Conservation (phyloP, 208 protist species). For the Novymonas esmeraldas region DNA sequence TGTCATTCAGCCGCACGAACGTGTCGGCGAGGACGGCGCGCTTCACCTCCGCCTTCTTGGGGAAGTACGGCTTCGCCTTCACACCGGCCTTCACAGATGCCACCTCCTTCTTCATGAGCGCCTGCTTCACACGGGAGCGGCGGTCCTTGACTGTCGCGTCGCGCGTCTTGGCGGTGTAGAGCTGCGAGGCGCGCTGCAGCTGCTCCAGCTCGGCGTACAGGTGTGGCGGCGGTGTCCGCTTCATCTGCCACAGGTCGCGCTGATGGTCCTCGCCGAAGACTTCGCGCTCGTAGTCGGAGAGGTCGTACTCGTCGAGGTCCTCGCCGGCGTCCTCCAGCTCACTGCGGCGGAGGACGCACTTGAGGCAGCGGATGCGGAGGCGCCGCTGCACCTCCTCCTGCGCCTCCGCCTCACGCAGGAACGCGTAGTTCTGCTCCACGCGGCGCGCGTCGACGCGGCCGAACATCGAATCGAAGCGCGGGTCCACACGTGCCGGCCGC, state of each 20-base stretch:
- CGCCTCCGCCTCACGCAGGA: slow-evolving; percentile 73
- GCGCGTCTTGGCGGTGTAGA: slow-evolving; percentile 55
- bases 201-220: slow-evolving; percentile 61
- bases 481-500: slow-evolving; percentile 45
- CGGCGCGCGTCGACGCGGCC: slow-evolving; percentile 47
- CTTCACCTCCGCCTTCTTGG: slow-evolving; percentile 81
- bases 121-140: slow-evolving; percentile 44
- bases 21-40: slow-evolving; percentile 68
- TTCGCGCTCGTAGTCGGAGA: slow-evolving; percentile 79
- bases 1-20: slow-evolving; percentile 69
- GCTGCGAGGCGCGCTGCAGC: slow-evolving; percentile 73
- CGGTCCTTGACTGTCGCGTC: slow-evolving; percentile 45
- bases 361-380: slow-evolving; percentile 70
- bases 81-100: slow-evolving; percentile 64
- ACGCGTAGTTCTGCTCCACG: slow-evolving; percentile 83
- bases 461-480: slow-evolving; percentile 79
- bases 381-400: slow-evolving; percentile 70
- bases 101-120: slow-evolving; percentile 77
- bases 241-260: slow-evolving; percentile 58
- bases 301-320: slow-evolving; percentile 80
- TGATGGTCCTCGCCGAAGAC: slow-evolving; percentile 74
- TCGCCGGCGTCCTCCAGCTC: slow-evolving; percentile 72
- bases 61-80: slow-evolving; percentile 79
- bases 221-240: slow-evolving; percentile 51
- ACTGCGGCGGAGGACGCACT: slow-evolving; percentile 64